phyloP scores from a whole-genome alignment of 1,284 basidiomycete species.

The Ustilago shanxiensis region DNA sequence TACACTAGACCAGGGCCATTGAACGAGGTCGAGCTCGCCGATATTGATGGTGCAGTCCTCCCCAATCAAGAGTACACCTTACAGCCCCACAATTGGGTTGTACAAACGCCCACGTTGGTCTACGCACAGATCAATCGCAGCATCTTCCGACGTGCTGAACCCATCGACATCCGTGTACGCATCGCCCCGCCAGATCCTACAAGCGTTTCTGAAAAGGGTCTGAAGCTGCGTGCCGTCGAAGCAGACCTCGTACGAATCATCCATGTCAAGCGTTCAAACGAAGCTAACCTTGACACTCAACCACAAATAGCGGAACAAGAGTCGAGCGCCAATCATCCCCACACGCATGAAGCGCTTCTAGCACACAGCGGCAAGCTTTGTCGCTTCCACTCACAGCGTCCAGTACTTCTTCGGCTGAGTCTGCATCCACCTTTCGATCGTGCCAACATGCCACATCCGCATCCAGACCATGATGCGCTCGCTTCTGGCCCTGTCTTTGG shows the following conservation, averaged over 20 bases:
- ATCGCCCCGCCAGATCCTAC: constrained; percentile 60
- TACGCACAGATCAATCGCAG: constrained; percentile 61
- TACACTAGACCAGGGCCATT: constrained; percentile 57
- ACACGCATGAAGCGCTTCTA: constrained; percentile 56
- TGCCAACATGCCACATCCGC: constrained; percentile 63
- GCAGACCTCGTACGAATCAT: constrained; percentile 64
- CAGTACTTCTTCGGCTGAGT: constrained; percentile 58
- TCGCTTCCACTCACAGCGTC: constrained; percentile 60
- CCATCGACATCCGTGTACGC: constrained; percentile 61
- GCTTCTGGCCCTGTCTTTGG: constrained; percentile 54
- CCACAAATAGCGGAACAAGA: not conserved
- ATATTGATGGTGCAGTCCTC: constrained; percentile 32
- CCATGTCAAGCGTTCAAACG: constrained; percentile 28
- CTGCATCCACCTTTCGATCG: constrained; percentile 65
- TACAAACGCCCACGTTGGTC: constrained; percentile 45
- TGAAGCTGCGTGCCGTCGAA: constrained; percentile 62
- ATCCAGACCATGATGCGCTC: constrained; percentile 65
- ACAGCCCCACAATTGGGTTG: constrained; percentile 53
- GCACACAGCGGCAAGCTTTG: constrained; percentile 66
- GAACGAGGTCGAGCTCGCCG: constrained; percentile 28
- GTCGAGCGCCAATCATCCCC: not conserved
- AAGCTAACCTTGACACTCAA: not conserved
- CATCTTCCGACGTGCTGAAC: constrained; percentile 66
- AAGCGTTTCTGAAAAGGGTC: constrained; percentile 52
- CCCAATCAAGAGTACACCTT: constrained; percentile 43